Evolutionary conservation across 2,329 filamentous ascomycete species (phyloP), one percentile per base, ranked within the genome.

Genomic region (Cordyceps pruinosa): DNA sequence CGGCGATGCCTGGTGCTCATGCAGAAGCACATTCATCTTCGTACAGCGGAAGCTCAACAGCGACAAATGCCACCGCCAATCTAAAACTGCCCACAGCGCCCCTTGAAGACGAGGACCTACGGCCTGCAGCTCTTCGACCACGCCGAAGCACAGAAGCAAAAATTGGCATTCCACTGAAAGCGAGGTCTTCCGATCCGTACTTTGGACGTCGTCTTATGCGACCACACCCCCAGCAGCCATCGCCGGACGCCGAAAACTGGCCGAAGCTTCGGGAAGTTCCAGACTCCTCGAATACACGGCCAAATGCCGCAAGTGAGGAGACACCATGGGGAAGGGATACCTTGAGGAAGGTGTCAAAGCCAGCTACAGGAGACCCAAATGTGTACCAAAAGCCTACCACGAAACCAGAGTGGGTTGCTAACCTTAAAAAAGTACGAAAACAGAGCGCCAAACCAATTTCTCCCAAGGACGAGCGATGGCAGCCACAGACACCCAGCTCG

Each of bases 141-240:
- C 57, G 39, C 25, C 57, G 51, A 21, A 48, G 44, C 26, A 41
- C 32, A 32, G 39, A 37, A 34, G 19, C 19, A 10, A 26, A 23
- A 39, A 42, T 17, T 5, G 41, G 30, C 28, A 19, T 42, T 15
- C 28, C 30, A 8, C 8, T 57, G 2, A 37, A 56, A 23, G 32
- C 41, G 17, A 37, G 15, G 34, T 32, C 48, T 32, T 52, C 48
- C n/a, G 57, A 58, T 21, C 57, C 51, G 9, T 58, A 44, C 15
- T n/a, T 26, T 12, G 51, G 57, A 30, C 21, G 19, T 17, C 50
- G 57, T 28, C 25, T 44, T 5, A 28, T 58, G 37, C 42, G 50
- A n/a, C 57, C 57, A 19, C 57, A 58, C 21, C 57, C 57, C n/a
- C 57, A 56, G 6, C 25, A 55, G 30, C 57, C 57, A 28, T 47